A percentile compares a stretch with the other conserved stretches of the same genome.
Evolutionary conservation across 73 alveolate genomes (phyloP).

Genomic region (Tetrahymena malaccensis): DNA sequence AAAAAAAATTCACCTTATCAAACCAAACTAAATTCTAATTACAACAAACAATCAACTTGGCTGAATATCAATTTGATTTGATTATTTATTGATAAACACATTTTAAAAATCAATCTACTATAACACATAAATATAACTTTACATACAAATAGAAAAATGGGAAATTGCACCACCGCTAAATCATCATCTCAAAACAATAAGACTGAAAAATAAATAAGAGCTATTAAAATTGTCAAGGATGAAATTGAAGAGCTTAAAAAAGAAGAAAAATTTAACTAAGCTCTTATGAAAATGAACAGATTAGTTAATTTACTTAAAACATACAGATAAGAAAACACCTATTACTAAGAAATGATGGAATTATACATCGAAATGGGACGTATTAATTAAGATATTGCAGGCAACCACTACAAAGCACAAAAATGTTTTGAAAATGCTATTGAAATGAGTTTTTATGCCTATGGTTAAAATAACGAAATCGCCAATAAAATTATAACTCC

Average conservation of each 20-base stretch:
- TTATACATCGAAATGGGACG: background rate
- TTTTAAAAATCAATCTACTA: background rate
- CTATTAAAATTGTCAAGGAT: background rate
- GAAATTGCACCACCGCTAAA: background rate
- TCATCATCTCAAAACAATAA: background rate
- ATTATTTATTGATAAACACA: background rate
- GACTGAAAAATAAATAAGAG: background rate
- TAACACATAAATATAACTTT: background rate
- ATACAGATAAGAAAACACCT: background rate
- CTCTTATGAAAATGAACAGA: background rate
- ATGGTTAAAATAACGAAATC: background rate
- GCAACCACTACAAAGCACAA: background rate
- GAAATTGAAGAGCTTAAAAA: background rate
- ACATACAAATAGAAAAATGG: background rate
- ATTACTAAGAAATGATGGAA: background rate
- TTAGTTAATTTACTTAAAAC: background rate
- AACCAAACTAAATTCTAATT: background rate
- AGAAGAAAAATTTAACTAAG: background rate
- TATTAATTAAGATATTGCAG: background rate
- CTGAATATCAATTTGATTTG: no score
- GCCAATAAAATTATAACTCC: background rate
- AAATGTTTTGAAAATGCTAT: background rate
- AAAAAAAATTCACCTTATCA: background rate
- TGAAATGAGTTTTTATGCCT: background rate
- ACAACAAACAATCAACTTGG: background rate